Base-by-base conservation (phyloP, 768 basidiomycete species). In the Auricularia sp. region DNA sequence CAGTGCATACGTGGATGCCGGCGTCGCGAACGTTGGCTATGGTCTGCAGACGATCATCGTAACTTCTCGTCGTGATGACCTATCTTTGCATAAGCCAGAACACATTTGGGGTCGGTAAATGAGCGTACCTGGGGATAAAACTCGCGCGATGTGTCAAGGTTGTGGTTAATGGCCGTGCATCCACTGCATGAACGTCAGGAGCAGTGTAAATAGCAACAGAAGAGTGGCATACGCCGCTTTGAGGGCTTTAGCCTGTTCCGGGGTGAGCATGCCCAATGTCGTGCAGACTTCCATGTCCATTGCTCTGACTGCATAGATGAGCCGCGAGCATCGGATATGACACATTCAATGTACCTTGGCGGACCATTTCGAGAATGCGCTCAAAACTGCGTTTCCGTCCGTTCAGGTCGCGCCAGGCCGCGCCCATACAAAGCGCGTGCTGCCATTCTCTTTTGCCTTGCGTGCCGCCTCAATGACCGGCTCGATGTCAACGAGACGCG, bases 241-340 rank as follows among this genome's bases (percentile, higher is more conserved):
- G 66, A 99, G 81, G 70, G 88, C 88, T 67, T 79, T 79, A 33
- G 96, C 96, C 76, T 99, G 96, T 65, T 94, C 93, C 29, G 94
- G 91, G 11, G 87, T 85, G 59, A 99, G 81, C 96, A 99, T 98
- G 58, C 96, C 96, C 36, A 99, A 84, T 3, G 96, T 99, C 51
- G 96, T 98, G 79, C 96, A 99, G 33, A 99, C 96, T 77, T 99
- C 96, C 96, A 99, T 97, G 47, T 88, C 95, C 91, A 98, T 94
- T 21, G 84, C 90, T 68, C 95, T 86, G 74, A 93, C 86, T 74
- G 56, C 56, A 29, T 29, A 35, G 56, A 61, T 58, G 23, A 63
- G 33, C 6, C 61, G 63, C 62, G 64, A 64, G 23, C 29, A 35
- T 21, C 58, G 60, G 43, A 23, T 54, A 35, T 12, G 14, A n/a